Evolutionary conservation across 2,329 filamentous ascomycete genomes (phyloP).

Genomic region (Endocalyx cinctus): DNA sequence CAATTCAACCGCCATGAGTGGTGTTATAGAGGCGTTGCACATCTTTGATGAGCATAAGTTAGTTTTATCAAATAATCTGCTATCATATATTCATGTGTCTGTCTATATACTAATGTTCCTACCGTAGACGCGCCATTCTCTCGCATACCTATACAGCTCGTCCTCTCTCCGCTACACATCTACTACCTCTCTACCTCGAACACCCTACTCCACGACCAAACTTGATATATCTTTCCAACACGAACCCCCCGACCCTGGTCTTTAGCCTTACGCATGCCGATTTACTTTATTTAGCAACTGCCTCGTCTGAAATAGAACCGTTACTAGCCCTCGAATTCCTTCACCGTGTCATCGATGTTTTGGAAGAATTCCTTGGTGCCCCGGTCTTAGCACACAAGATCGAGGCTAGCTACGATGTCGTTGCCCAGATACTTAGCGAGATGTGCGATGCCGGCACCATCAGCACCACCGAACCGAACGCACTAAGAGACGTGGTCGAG

Average conservation of each 20-base stretch:
- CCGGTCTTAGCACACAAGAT: constrained; percentile 83
- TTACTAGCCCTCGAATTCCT: constrained; percentile 90
- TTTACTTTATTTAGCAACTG: constrained; percentile 78
- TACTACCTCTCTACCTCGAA: constrained; percentile 83
- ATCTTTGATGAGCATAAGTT: constrained; percentile 96
- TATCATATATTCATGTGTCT: background rate
- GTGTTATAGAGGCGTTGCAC: constrained; percentile 90
- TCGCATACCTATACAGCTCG: constrained; percentile 84
- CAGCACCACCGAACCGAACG: constrained; percentile 88
- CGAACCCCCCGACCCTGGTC: constrained; percentile 79
- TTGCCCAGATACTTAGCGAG: constrained; percentile 86
- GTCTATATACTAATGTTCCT: background rate
- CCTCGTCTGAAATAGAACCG: constrained; percentile 83
- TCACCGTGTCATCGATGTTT: constrained; percentile 83
- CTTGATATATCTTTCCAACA: constrained; percentile 77
- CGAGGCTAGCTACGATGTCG: constrained; percentile 86
- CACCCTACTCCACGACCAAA: constrained; percentile 78
- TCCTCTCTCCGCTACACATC: constrained; percentile 68
- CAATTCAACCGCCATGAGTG: constrained; percentile 59
- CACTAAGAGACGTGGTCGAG: constrained; percentile 84
- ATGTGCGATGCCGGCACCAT: constrained; percentile 95
- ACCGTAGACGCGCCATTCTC: constrained; percentile 69
- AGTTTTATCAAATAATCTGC: constrained; percentile 23
- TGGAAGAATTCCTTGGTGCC: constrained; percentile 90
- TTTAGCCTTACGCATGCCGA: constrained; percentile 87